phyloP scores from a whole-genome alignment of 208 protist species.

The Kentomonas sorsogonicus region DNA sequence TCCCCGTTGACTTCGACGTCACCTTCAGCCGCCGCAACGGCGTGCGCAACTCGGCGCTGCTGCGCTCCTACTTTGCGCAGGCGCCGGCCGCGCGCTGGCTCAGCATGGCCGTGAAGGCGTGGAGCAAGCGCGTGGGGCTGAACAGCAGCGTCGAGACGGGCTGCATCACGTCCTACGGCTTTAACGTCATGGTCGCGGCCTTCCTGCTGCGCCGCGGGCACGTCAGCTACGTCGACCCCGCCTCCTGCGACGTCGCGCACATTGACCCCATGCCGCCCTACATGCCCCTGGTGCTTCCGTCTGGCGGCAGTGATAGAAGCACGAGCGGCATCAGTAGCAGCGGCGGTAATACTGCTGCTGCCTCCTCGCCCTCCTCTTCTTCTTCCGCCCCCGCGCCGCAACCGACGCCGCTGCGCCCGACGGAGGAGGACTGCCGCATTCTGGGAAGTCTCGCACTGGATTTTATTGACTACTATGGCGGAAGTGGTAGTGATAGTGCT shows the following conservation, averaged over 20 bases:
- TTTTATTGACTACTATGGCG: slow-evolving; percentile 77
- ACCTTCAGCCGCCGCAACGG: slow-evolving; percentile 77
- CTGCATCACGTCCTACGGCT: slow-evolving; percentile 85
- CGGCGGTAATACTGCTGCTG: too few relatives aligned
- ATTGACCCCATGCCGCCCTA: slow-evolving; percentile 33
- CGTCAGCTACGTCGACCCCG: slow-evolving; percentile 49
- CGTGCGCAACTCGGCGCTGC: slow-evolving; percentile 79
- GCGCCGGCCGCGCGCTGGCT: slow-evolving; percentile 58
- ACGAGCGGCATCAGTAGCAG: too few relatives aligned
- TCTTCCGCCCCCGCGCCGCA: slow-evolving; percentile 17
- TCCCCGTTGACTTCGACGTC: slow-evolving; percentile 66
- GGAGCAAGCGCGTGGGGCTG: slow-evolving; percentile 77
- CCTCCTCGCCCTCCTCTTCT: neutral
- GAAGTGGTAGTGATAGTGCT: too few relatives aligned
- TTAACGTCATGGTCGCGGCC: slow-evolving; percentile 83
- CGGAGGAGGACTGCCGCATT: too few relatives aligned
- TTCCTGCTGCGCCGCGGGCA: slow-evolving; percentile 61
- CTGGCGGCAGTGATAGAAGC: too few relatives aligned
- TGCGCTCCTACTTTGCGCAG: slow-evolving; percentile 72
- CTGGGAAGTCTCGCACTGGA: slow-evolving; percentile 65
- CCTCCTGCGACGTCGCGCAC: slow-evolving; percentile 36
- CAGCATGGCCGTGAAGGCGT: slow-evolving; percentile 74
- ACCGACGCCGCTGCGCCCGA: slow-evolving; percentile 5
- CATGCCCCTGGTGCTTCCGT: slow-evolving; percentile 26
- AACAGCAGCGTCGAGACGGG: slow-evolving; percentile 58